Conservation (phyloP, 768 basidiomycete species). For the Termitomyces titanicus region DNA sequence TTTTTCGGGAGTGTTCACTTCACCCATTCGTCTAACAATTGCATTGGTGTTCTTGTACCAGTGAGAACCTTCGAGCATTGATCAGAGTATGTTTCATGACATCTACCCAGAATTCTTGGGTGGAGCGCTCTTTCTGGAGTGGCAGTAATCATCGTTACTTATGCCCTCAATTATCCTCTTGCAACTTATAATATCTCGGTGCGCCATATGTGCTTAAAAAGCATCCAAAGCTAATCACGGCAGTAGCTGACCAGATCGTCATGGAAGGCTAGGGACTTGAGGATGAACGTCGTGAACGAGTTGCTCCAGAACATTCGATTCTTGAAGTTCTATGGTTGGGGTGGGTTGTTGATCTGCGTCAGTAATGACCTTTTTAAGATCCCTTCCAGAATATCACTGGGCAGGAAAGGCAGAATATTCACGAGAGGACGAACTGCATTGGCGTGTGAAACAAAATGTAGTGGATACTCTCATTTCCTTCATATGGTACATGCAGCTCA, state of each 20-base stretch:
- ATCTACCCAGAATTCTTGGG: constrained; percentile 54
- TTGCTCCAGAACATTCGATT: constrained; percentile 72
- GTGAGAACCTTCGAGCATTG: constrained; percentile 33
- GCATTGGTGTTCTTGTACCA: constrained; percentile 70
- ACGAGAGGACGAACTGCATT: constrained; percentile 60
- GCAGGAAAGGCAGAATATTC: constrained; percentile 46
- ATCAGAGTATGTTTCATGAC: not conserved
- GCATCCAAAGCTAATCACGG: not conserved
- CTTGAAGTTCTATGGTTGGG: constrained; percentile 77
- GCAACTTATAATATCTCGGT: constrained; percentile 65
- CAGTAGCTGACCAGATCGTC: constrained; percentile 50
- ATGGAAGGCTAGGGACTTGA: constrained; percentile 61
- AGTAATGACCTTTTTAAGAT: not conserved
- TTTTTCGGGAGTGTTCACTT: constrained; percentile 58
- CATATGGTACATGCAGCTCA: constrained; percentile 47
- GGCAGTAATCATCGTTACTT: constrained; percentile 57
- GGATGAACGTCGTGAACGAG: constrained; percentile 75
- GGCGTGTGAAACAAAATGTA: constrained; percentile 63
- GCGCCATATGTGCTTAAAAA: constrained; percentile 17
- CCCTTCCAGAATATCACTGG: constrained; percentile 55
- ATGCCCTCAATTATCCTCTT: constrained; percentile 63
- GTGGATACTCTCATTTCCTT: constrained; percentile 61
- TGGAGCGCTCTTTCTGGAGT: constrained; percentile 77
- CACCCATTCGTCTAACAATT: constrained; percentile 62
- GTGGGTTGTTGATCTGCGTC: constrained; percentile 26